Percentiles rank a stretch among this genome's conserved stretches.
These are phyloP conservation scores for Malassezia nana DNA, from an alignment of 1,284 basidiomycete species.

Conservation along the genomic window DNA sequence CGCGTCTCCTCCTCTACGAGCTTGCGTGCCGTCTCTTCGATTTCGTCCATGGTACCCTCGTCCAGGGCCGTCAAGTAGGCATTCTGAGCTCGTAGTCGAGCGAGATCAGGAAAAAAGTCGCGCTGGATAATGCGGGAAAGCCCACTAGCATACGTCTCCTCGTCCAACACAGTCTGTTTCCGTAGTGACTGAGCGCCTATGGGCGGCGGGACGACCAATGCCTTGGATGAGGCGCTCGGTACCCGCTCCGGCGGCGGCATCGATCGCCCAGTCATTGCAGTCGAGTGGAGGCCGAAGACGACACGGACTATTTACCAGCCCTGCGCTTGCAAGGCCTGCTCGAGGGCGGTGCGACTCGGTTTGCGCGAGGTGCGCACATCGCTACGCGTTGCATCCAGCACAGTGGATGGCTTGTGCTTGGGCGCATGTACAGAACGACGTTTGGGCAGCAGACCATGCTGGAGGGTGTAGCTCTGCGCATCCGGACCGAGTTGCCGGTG, in stretches of 20 bases:
- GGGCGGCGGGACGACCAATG: conserved; percentile 4
- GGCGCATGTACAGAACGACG: conserved; percentile 7
- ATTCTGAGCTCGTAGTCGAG: conserved; percentile 36
- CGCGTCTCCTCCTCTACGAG: conserved; percentile 25
- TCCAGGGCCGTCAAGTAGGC: conserved; percentile 38
- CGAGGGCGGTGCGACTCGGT: conserved; percentile 9
- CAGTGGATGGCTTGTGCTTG: not conserved
- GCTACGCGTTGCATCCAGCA: not conserved
- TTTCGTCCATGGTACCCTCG: conserved; percentile 19
- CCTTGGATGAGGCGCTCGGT: conserved; percentile 1
- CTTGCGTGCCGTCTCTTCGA: conserved; percentile 17
- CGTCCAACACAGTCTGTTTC: conserved; percentile 50
- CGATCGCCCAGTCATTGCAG: not conserved
- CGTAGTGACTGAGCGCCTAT: conserved; percentile 26
- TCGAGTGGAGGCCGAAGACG: not conserved
- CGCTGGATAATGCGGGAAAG: conserved; percentile 88
- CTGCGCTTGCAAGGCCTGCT: conserved; percentile 4
- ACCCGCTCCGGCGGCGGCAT: not conserved
- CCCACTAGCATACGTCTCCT: conserved; percentile 86
- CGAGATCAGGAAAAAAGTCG: conserved; percentile 74
- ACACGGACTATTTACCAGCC: not conserved
- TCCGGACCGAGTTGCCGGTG: conserved; percentile 9
- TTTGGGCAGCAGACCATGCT: not conserved
- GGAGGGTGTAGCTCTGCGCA: not conserved
- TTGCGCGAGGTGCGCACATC: conserved; percentile 10